phyloP scores from a whole-genome alignment of 768 basidiomycete species.

The Mycena venus region DNA sequence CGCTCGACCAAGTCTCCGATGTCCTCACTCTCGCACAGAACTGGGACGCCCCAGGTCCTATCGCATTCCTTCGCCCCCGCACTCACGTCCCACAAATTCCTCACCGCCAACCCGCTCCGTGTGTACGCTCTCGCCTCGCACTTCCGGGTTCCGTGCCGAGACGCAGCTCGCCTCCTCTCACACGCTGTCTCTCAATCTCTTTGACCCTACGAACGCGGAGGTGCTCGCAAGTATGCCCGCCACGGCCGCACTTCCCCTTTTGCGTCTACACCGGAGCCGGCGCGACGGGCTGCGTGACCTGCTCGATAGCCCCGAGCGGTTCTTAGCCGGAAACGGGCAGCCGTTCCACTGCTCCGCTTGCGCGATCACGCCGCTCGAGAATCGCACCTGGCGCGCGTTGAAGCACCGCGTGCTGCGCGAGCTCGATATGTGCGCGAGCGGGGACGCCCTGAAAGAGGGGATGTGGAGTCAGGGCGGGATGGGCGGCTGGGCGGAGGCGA shows the following conservation, averaged over 20 bases:
- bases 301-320: conserved; percentile 72
- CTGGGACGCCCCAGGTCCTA: conserved; percentile 77
- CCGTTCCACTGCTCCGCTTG: conserved; percentile 68
- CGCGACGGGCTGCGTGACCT: conserved; percentile 63
- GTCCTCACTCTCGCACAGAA: conserved; percentile 75
- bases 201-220: conserved; percentile 54
- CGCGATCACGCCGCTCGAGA: conserved; percentile 64
- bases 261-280: conserved; percentile 70
- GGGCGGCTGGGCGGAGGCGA: conserved; percentile 69
- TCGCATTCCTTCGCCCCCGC: conserved; percentile 68
- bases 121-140: conserved; percentile 70
- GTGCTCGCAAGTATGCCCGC: conserved; percentile 63
- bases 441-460: conserved; percentile 62
- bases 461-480: conserved; percentile 53
- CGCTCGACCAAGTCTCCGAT: conserved; percentile 66
- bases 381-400: conserved; percentile 72
- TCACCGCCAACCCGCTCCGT: conserved; percentile 59
- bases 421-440: conserved; percentile 71
- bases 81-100: conserved; percentile 61
- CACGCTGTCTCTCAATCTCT: conserved; percentile 68
- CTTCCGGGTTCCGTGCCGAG: conserved; percentile 73
- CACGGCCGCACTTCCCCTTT: conserved; percentile 63
- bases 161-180: conserved; percentile 67
- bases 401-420: conserved; percentile 69
- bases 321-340: conserved; percentile 61